These are phyloP conservation scores for Fusarium devonianum DNA, from an alignment of 2,329 filamentous ascomycete genomes.

Conservation along the genomic window DNA sequence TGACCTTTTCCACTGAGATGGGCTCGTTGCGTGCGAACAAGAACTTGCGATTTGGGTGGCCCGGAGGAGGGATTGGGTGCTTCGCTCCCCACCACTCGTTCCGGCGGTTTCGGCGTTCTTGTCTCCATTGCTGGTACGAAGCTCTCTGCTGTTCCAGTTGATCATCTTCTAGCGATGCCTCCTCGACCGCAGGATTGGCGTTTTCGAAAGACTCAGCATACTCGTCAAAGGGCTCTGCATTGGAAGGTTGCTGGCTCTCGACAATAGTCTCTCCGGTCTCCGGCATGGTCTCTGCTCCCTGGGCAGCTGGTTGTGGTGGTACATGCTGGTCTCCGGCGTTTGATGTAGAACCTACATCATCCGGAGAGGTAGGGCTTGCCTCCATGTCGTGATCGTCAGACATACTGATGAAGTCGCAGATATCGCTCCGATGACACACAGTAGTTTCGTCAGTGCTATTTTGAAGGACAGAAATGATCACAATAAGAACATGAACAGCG, in stretches of 20 bases:
- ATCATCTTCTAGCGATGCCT: too few species aligned
- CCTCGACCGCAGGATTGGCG: too few species aligned
- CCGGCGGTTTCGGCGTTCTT: not conserved
- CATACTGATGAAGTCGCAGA: not conserved
- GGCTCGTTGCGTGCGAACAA: constrained; percentile 11
- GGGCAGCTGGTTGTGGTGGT: not conserved
- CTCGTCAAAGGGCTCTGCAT: too few species aligned
- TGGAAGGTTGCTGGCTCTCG: too few species aligned
- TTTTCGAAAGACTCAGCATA: too few species aligned
- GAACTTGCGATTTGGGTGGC: constrained; percentile 18
- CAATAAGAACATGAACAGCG: too few species aligned
- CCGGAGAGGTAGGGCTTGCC: not conserved
- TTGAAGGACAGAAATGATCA: too few species aligned
- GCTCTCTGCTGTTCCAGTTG: not conserved
- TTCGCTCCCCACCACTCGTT: constrained; percentile 11
- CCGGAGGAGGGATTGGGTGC: not conserved
- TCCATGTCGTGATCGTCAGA: not conserved
- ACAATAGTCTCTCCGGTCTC: too few species aligned
- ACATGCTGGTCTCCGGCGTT: not conserved
- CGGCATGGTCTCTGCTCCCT: too few species aligned
- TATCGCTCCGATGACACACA: too few species aligned
- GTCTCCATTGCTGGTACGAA: not conserved
- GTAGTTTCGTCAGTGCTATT: too few species aligned
- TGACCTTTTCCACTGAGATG: constrained; percentile 10
- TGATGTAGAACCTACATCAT: not conserved